Evolutionary conservation across 257 asterid species (phyloP), one percentile per base, ranked within the genome.

Genomic region (Paulownia fortunei): DNA sequence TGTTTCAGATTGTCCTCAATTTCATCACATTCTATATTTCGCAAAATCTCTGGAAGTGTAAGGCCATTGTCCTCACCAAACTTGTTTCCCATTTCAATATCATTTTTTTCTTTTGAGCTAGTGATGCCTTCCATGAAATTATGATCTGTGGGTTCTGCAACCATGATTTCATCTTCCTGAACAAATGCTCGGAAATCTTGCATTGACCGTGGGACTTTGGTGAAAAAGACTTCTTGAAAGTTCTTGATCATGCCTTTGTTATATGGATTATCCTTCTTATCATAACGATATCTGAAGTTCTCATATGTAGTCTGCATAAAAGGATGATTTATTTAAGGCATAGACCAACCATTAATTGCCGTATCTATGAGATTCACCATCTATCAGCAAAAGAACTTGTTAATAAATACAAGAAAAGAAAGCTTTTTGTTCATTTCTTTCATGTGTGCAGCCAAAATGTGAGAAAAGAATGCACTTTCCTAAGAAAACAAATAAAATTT

Each of bases 231-330:
- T 79, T 91, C 97, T 78, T 68, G 84, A 72, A 91, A 76, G 73
- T 91, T 91, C 54, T 88, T 72, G 59, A 88, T 46, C 23, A 84
- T 54, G 77, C 98, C 98, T 83, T 44, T 86, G 88, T 91, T 84
- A 76, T 89, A 91, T 21, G 98, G 97, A 77, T 93, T 93, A 81
- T 87, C 94, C 85, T 91, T 91, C 80, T 82, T 80, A 66, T 87
- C 97, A 23, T 88, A 91, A 30, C 89, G 88, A 34, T 86, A 86
- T 79, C 98, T 87, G 82, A 91, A 93, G 85, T 90, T 93, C 84
- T 93, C 98, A 16, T 89, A 91, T 5, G 98, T 91, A 36, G 97
- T 91, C 98, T 92, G 95, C 87, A 81, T 27, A 6, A 72, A 41
- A 61, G 2, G 12, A n/a, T n/a, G n/a, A n/a, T n/a, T n/a, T n/a